Evolutionary conservation across 768 basidiomycete species (phyloP), one percentile per base, ranked within the genome.

Genomic region (Tremella yokohamensis): DNA sequence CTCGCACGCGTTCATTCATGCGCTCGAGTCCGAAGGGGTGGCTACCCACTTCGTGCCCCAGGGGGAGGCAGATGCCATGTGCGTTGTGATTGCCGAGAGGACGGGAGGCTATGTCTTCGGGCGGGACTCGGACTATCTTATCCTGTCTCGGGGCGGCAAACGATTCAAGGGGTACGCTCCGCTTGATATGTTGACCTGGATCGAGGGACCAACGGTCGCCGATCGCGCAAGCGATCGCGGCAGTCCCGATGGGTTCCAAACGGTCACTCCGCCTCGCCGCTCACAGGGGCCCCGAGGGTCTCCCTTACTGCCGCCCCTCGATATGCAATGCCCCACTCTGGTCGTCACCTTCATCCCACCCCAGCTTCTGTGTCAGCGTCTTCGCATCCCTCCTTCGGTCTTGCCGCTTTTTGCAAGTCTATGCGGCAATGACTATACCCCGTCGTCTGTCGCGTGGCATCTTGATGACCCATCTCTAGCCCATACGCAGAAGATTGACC

Each of bases 21-120:
- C 70, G 3, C 65, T 75, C 0, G 40, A 56, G 48, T 45, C 64
- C 3, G 54, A 69, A 16, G 58, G 60, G 9, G 65, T 78, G 44
- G 49, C 65, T 44, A 57, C 60, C 3, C 64, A 74, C 42, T 75
- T 69, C 55, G 59, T 72, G 6, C 70, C 76, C 1, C 54, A 68
- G 22, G 73, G 73, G 9, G 77, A 78, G 48, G 77, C 76, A 1
- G 77, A 78, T 55, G 73, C 61, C 1, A 62, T 69, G 8, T 72
- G 69, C 48, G 74, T 73, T 1, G 47, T 49, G 8, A 44, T 73
- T 22, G 77, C 77, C 0, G 64, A 72, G 4, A 59, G 65, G 25
- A 44, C 72, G 11, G 73, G 72, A 2, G 77, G 66, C 7, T 78
- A 64, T 38, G 63, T 78, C 19, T 40, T 76, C 13, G 73, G 76